Evolutionary conservation across 192 early-diverging fungal genomes (phyloP), one percentile per base, ranked within the genome.

Genomic region (Jimgerdemannia flammicorona): DNA sequence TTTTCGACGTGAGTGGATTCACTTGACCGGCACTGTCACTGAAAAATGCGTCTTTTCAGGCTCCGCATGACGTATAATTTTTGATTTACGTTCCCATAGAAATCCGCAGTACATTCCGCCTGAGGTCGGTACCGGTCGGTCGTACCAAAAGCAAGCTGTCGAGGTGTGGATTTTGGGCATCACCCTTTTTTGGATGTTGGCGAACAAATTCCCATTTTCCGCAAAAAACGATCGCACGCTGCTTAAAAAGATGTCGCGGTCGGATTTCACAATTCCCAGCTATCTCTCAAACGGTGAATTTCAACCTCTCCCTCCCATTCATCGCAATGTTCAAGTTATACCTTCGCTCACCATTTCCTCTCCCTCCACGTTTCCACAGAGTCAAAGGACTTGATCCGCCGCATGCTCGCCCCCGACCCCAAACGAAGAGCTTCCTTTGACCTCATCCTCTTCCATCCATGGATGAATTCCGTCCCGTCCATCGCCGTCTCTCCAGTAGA

Each of bases 381-480:
- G 66, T 73, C 68, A 19, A 81, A 82, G 20, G 81, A 82, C 76
- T 54, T 82, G 14, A 72, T 82, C 20, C 69, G 66, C 39, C 72
- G 77, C 3, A 76, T 79, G 77, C 44, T 82, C 65, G 77, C 81
- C 40, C 81, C 81, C 4, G 77, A 79, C 59, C 10, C 40, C 17
- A 74, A 74, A 17, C 67, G 81, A 40, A 59, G 49, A 59, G 81
- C 81, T n/a, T 78, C 77, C 40, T 66, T 82, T 17, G 81, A 82
- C 70, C 65, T 82, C 17, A 64, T 82, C 29, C 68, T 78, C 3
- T 79, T 79, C 67, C 81, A 82, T 54, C 81, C 77, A 44, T 82
- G 81, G 81, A 63, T 82, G 7, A 82, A 82, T 43, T 40, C 74
- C 14, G 49, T 59, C 6, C 49, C 49, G 8, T 59, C 49, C 2